Evolutionary conservation across 352 stramenopile genomes (phyloP).

Genomic region (Pythium dissotocum): DNA sequence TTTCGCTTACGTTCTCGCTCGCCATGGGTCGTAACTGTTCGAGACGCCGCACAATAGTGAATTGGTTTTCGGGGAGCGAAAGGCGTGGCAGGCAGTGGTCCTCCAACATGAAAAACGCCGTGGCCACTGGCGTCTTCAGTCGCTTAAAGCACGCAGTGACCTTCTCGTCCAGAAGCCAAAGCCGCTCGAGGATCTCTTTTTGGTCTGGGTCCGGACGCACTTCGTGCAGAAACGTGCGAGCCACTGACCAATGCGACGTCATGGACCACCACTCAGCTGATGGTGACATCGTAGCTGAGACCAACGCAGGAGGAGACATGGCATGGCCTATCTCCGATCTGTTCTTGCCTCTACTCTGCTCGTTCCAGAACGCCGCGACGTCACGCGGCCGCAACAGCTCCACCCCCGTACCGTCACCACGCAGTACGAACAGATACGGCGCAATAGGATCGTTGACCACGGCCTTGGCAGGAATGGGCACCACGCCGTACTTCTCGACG

Average conservation of each 20-base stretch:
- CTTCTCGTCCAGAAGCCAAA: constrained; percentile 44
- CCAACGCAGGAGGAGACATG: constrained; percentile 6
- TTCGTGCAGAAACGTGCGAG: constrained; percentile 30
- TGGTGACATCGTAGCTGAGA: not conserved
- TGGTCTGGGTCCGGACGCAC: constrained; percentile 18
- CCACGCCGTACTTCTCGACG: constrained; percentile 48
- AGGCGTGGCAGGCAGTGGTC: constrained; percentile 22
- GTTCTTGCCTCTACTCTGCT: not conserved
- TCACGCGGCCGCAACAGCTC: constrained; percentile 65
- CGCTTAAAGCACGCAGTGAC: constrained; percentile 37
- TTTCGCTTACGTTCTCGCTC: constrained; percentile 32
- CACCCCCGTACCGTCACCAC: constrained; percentile 67
- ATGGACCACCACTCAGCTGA: constrained; percentile 9
- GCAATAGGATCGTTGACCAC: constrained; percentile 80
- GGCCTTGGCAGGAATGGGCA: constrained; percentile 49
- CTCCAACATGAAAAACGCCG: constrained; percentile 43
- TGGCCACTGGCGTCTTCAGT: constrained; percentile 44
- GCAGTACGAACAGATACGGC: constrained; percentile 66
- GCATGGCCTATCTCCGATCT: not conserved
- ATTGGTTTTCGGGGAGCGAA: constrained; percentile 25
- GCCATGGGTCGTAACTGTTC: constrained; percentile 47
- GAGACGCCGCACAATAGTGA: constrained; percentile 50
- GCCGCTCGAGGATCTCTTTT: not conserved
- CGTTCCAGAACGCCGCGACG: constrained; percentile 31
- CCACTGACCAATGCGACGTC: constrained; percentile 7